Evolutionary conservation across 345 rosid species (phyloP).

Genomic region (Gossypium australe): DNA sequence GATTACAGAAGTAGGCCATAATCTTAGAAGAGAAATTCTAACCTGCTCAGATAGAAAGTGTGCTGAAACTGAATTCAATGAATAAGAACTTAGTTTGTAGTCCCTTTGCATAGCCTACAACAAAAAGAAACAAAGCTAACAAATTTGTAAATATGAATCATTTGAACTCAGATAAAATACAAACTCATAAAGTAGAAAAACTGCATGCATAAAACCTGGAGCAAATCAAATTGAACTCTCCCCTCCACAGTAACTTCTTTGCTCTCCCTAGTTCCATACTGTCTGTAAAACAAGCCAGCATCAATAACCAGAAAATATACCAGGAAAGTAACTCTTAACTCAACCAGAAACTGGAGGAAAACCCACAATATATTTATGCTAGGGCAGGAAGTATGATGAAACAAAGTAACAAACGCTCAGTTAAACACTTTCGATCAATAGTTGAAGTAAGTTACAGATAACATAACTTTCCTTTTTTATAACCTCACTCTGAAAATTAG

Average conservation of each 20-base stretch:
- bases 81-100: slow-evolving; percentile 91
- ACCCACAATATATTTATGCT: not conserved
- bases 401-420: not conserved
- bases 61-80: slow-evolving; percentile 92
- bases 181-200: slow-evolving; percentile 17
- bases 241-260: slow-evolving; percentile 95
- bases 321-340: not conserved
- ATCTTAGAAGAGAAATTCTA: slow-evolving; percentile 14
- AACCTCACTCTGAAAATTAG: not conserved
- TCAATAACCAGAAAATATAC: slow-evolving; percentile 7
- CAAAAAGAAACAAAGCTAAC: slow-evolving; percentile 8
- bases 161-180: slow-evolving; percentile 9
- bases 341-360: slow-evolving; percentile 1
- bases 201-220: slow-evolving; percentile 59
- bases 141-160: slow-evolving; percentile 4
- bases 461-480: not conserved
- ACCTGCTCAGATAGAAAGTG: slow-evolving; percentile 99
- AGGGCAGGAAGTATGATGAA: not conserved
- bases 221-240: slow-evolving; percentile 93
- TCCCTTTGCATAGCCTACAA: slow-evolving; percentile 80
- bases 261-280: slow-evolving; percentile 86
- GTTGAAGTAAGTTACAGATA: not conserved
- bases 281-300: slow-evolving; percentile 47
- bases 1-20: not conserved
- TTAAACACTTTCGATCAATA: not conserved